Evolutionary conservation across 805 yeast genomes (phyloP).

Genomic region (Ogataea angusta): DNA sequence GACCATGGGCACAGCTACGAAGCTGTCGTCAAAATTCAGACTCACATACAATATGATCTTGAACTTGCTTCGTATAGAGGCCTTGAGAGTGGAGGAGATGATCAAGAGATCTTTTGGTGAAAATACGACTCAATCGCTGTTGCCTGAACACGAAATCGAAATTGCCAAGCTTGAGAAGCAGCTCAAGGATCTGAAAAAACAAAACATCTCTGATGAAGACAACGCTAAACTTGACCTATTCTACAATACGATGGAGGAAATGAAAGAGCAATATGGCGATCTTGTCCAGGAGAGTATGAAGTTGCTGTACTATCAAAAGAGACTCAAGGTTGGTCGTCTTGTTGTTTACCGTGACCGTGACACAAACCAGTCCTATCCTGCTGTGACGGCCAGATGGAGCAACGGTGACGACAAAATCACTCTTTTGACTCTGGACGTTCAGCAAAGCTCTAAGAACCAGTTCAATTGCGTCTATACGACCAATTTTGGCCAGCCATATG

Average conservation of each 20-base stretch:
- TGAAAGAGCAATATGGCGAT: conserved; percentile 41
- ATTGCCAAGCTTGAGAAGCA: conserved; percentile 52
- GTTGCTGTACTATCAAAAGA: conserved; percentile 45
- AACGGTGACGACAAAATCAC: conserved; percentile 32
- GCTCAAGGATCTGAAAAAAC: conserved; percentile 30
- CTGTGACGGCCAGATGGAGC: conserved; percentile 50
- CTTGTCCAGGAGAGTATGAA: conserved; percentile 48
- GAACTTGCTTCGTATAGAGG: conserved; percentile 88
- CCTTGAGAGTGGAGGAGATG: conserved; percentile 96
- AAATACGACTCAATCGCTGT: conserved; percentile 75
- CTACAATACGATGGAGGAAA: conserved; percentile 44
- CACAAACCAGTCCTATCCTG: conserved; percentile 40
- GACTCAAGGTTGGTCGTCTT: conserved; percentile 53
- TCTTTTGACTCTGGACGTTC: conserved; percentile 46
- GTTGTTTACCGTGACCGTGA: conserved; percentile 50
- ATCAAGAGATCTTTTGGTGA: conserved; percentile 94
- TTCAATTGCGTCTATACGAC: conserved; percentile 25
- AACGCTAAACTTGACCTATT: conserved; percentile 42
- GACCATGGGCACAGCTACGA: conserved; percentile 85
- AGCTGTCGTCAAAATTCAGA: conserved; percentile 86
- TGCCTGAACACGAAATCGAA: conserved; percentile 79
- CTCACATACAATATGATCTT: conserved; percentile 94
- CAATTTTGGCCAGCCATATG: conserved; percentile 29
- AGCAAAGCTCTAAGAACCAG: conserved; percentile 9
- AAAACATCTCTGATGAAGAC: conserved; percentile 39